Conservation (phyloP, 1,284 basidiomycete species). For the Uromyces viciae-fabae region DNA sequence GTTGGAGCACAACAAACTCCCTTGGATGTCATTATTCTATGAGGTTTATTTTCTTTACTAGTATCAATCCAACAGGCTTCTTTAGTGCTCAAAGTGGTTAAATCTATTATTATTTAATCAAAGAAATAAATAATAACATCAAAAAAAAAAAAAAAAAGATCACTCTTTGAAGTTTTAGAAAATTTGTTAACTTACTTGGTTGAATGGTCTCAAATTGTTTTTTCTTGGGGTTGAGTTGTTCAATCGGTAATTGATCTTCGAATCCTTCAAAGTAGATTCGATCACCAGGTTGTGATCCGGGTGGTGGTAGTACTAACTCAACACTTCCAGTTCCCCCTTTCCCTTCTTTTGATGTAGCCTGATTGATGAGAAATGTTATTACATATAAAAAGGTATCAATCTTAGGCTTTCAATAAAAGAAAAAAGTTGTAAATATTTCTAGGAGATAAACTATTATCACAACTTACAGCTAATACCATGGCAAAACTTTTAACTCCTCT, state of each 20-base stretch:
- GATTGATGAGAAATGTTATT: not conserved
- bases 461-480: constrained; percentile 83
- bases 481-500: constrained; percentile 91
- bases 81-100: constrained; percentile 75
- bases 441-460: not conserved
- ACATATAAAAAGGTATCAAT: not conserved
- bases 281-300: constrained; percentile 81
- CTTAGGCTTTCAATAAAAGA: not conserved
- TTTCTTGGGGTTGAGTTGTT: constrained; percentile 91
- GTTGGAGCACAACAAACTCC: constrained; percentile 77
- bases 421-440: not conserved
- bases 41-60: constrained; percentile 66
- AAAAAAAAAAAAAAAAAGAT: not conserved
- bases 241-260: constrained; percentile 60
- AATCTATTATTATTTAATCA: constrained; percentile 61
- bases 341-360: constrained; percentile 82
- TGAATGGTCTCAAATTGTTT: constrained; percentile 95
- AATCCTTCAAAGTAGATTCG: constrained; percentile 84
- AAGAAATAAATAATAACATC: too few species aligned
- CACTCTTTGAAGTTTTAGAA: not conserved
- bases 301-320: constrained; percentile 81
- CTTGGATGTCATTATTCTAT: constrained; percentile 77
- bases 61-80: constrained; percentile 91
- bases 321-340: constrained; percentile 66
- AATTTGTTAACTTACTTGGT: constrained; percentile 61